These are phyloP conservation scores for Escovopsis sp. DNA, from an alignment of 2,329 filamentous ascomycete species.

Conservation along the genomic window DNA sequence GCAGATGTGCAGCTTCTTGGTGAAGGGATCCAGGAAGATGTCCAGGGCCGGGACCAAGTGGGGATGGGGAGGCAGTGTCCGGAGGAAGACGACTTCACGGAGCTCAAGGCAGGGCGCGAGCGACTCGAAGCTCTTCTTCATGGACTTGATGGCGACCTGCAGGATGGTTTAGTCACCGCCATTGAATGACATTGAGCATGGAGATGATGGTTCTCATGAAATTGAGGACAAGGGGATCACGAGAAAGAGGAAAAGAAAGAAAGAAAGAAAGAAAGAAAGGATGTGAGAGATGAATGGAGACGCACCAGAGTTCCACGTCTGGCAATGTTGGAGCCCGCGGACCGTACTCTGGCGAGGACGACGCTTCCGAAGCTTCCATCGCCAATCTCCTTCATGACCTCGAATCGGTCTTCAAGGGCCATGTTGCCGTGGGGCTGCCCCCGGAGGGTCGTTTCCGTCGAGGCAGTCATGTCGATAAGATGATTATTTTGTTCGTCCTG, in stretches of 20 bases:
- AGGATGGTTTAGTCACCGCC: not conserved
- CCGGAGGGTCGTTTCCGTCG: constrained; percentile 58
- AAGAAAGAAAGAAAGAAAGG: not conserved
- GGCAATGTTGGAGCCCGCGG: constrained; percentile 76
- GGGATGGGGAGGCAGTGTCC: constrained; percentile 71
- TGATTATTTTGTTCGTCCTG: constrained; percentile 6
- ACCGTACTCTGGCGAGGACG: constrained; percentile 77
- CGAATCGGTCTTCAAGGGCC: constrained; percentile 84
- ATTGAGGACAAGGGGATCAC: constrained; percentile 5
- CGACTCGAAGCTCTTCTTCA: constrained; percentile 98
- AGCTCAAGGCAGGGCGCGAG: constrained; percentile 83
- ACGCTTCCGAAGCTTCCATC: constrained; percentile 98
- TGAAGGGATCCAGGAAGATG: constrained; percentile 94
- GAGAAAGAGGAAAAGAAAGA: not conserved
- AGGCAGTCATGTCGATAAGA: constrained; percentile 54
- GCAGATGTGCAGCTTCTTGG: constrained; percentile 88
- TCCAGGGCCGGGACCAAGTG: constrained; percentile 95
- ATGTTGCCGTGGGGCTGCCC: constrained; percentile 45
- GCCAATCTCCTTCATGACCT: constrained; percentile 94
- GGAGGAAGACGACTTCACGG: constrained; percentile 90
- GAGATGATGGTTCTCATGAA: not conserved
- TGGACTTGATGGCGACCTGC: constrained; percentile 96
- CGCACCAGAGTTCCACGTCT: constrained; percentile 84
- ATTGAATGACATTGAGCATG: too few relatives aligned
- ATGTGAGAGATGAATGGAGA: constrained; percentile 9